Percentiles rank a stretch among this genome's conserved stretches.
These are phyloP conservation scores for Candida suzukii DNA, from an alignment of 805 yeast species.

Conservation along the genomic window DNA sequence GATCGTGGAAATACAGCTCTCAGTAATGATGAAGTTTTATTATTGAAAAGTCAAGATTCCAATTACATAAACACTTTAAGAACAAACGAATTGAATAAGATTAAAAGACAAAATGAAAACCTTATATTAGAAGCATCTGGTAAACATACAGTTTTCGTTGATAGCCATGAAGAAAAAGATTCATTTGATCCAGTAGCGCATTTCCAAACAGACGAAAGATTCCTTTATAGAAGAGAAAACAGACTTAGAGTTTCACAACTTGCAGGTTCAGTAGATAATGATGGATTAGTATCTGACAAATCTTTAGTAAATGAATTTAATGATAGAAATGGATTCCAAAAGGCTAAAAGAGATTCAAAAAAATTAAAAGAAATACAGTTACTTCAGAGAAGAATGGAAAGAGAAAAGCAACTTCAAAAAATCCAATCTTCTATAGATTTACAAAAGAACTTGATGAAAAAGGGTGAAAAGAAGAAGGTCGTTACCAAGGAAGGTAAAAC, in stretches of 20 bases:
- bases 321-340: slow-evolving; percentile 8
- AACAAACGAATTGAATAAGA: slow-evolving; percentile 57
- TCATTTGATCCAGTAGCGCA: slow-evolving; percentile 54
- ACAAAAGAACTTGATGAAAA: slow-evolving; percentile 85
- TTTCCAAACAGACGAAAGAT: slow-evolving; percentile 63
- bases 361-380: slow-evolving; percentile 55
- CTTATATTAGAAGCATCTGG: slow-evolving; percentile 46
- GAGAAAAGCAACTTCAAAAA: slow-evolving; percentile 58
- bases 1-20: slow-evolving; percentile 60
- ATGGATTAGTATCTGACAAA: slow-evolving; percentile 7
- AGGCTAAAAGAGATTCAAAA: slow-evolving; percentile 32
- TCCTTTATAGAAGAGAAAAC: slow-evolving; percentile 63
- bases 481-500: slow-evolving; percentile 59
- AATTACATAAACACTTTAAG: slow-evolving; percentile 77
- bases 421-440: slow-evolving; percentile 69
- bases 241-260: slow-evolving; percentile 60
- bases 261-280: slow-evolving; percentile 31
- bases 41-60: slow-evolving; percentile 85
- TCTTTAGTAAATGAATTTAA: slow-evolving; percentile 16
- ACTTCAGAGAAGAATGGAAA: slow-evolving; percentile 58
- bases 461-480: slow-evolving; percentile 78
- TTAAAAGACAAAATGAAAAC: slow-evolving; percentile 47
- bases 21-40: slow-evolving; percentile 67
- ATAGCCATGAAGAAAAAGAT: slow-evolving; percentile 45
- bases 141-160: slow-evolving; percentile 82